A percentile compares a stretch with the other conserved stretches of the same genome.
Evolutionary conservation across 1,139 yeast genomes (phyloP).

Genomic region (Suhomyces chickasaworum): DNA sequence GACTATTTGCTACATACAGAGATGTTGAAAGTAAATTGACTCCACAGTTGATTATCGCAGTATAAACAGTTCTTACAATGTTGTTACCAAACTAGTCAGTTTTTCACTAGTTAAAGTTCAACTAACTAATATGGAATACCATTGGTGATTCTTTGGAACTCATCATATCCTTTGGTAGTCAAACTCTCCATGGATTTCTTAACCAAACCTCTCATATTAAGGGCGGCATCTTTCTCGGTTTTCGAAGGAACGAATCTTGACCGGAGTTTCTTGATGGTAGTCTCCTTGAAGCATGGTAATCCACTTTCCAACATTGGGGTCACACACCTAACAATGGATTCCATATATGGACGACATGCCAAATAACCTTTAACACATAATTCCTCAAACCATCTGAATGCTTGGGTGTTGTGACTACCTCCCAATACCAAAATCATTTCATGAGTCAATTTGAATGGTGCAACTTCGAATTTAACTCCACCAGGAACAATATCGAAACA

Average conservation of each 20-base stretch:
- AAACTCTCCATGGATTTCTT: conserved; percentile 82
- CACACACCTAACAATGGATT: conserved; percentile 81
- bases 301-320: conserved; percentile 95
- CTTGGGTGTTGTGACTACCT: conserved; percentile 80
- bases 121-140: conserved; percentile 82
- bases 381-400: conserved; percentile 93
- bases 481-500: conserved; percentile 99
- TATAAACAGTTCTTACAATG: no score
- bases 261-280: conserved; percentile 77
- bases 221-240: conserved; percentile 83
- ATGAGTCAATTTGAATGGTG: conserved; percentile 93
- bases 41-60: no score
- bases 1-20: no score
- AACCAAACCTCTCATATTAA: conserved; percentile 73
- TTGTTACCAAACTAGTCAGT: no score
- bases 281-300: conserved; percentile 88
- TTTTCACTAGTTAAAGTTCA: no score
- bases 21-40: no score
- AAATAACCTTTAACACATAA: conserved; percentile 90
- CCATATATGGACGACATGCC: conserved; percentile 88
- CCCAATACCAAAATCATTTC: conserved; percentile 98
- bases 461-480: conserved; percentile 95
- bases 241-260: conserved; percentile 79
- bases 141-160: conserved; percentile 92
- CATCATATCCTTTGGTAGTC: conserved; percentile 94